Conservation (phyloP, 2,329 filamentous ascomycete genomes). For the Talaromyces sp. region DNA sequence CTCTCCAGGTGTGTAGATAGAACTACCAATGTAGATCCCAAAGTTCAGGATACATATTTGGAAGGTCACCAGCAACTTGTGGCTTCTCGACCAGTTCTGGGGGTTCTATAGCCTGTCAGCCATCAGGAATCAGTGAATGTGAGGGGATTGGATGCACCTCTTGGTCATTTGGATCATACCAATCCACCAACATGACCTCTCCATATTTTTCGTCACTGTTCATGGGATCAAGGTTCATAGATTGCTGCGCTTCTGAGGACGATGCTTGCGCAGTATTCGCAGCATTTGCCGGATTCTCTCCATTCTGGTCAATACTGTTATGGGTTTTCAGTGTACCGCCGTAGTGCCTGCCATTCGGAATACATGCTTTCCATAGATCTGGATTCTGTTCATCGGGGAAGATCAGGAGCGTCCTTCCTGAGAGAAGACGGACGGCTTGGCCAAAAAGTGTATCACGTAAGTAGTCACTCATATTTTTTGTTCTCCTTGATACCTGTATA, state of each 20-base stretch:
- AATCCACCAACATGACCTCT: constrained; percentile 1
- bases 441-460: constrained; percentile 9
- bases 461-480: not conserved
- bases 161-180: not conserved
- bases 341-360: not conserved
- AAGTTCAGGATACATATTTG: constrained; percentile 36
- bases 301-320: not conserved
- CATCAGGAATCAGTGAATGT: not conserved
- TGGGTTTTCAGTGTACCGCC: not conserved
- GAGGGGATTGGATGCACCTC: not conserved
- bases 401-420: not conserved
- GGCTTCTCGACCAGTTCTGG: constrained; percentile 25
- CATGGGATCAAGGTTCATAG: too few relatives aligned
- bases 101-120: constrained; percentile 20
- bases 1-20: constrained; percentile 32
- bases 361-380: not conserved
- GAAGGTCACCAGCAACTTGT: constrained; percentile 23
- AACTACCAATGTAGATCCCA: constrained; percentile 35
- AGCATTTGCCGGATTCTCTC: not conserved
- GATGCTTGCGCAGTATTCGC: not conserved
- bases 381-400: constrained; percentile 1
- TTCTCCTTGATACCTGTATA: not conserved
- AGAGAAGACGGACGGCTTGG: not conserved
- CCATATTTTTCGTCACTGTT: not conserved
- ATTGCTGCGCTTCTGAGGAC: not conserved